These are phyloP conservation scores for Linum usitatissimum DNA, from an alignment of 345 rosid species.

Conservation along the genomic window DNA sequence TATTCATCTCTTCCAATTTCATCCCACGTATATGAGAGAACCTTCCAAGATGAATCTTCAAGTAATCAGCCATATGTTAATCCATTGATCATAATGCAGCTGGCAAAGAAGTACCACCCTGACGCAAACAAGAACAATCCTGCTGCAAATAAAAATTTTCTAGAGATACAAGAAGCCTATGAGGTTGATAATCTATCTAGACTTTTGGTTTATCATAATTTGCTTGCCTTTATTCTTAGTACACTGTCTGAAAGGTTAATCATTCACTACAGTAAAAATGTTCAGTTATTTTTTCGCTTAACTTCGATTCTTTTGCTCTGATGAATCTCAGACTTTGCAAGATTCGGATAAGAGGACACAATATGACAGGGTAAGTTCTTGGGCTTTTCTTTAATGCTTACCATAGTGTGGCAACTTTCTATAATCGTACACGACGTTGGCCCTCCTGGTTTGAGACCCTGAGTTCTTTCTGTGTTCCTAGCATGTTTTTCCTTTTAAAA, in stretches of 20 bases:
- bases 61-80: neutral
- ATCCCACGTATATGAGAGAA: too few relatives aligned
- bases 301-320: slow-evolving; percentile 7
- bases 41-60: neutral
- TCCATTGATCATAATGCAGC: slow-evolving; percentile 33
- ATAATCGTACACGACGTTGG: neutral
- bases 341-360: slow-evolving; percentile 55
- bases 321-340: slow-evolving; percentile 45
- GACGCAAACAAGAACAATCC: slow-evolving; percentile 80
- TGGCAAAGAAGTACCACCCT: slow-evolving; percentile 90
- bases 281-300: neutral
- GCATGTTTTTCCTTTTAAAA: neutral
- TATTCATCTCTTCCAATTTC: neutral
- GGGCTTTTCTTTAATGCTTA: neutral
- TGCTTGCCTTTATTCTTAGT: neutral
- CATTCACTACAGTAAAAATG: neutral
- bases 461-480: neutral
- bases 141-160: slow-evolving; percentile 78
- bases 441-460: too few relatives aligned
- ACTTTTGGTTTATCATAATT: neutral
- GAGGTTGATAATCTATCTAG: slow-evolving; percentile 34
- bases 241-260: neutral
- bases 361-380: slow-evolving; percentile 46
- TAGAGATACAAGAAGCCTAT: slow-evolving; percentile 76
- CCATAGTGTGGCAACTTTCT: neutral